Evolutionary conservation across 108 stramenopile genomes (phyloP).

Genomic region (Cyclostephanos tholiformis): DNA sequence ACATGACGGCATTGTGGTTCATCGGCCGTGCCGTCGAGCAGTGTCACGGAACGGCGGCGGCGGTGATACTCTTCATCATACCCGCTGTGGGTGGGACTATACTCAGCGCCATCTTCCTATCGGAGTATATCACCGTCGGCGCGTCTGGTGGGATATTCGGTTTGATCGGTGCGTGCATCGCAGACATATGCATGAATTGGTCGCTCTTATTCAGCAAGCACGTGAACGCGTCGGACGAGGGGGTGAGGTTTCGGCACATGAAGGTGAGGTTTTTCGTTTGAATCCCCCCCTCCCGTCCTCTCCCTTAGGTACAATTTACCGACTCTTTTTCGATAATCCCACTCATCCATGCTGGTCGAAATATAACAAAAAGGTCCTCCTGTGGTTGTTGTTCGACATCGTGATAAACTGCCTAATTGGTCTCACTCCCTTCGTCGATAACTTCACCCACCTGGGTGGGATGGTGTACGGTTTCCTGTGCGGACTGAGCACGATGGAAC

Average conservation of each 20-base stretch:
- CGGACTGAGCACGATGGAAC: conserved; percentile 78
- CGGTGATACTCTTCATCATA: conserved; percentile 77
- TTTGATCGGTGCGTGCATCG: conserved; percentile 84
- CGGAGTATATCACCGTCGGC: conserved; percentile 90
- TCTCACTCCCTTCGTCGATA: conserved; percentile 89
- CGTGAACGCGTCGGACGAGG: conserved; percentile 54
- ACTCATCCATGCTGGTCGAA: neutral
- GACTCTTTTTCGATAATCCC: neutral
- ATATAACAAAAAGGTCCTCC: conserved; percentile 50
- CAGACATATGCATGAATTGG: conserved; percentile 93
- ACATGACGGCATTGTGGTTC: conserved; percentile 88
- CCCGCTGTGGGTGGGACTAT: conserved; percentile 90
- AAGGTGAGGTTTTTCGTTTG: conserved; percentile 23
- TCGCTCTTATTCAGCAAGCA: conserved; percentile 69
- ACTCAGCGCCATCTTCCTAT: conserved; percentile 87
- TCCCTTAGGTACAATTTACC: neutral
- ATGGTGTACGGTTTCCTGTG: conserved; percentile 82
- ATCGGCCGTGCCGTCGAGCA: conserved; percentile 91
- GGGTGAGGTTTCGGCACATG: conserved; percentile 45
- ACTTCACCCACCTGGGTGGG: conserved; percentile 88
- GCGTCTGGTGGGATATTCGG: conserved; percentile 95
- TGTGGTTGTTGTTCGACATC: conserved; percentile 79
- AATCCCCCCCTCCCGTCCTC: neutral
- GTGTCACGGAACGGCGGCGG: conserved; percentile 74
- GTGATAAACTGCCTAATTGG: conserved; percentile 82